phyloP scores from a whole-genome alignment of 768 basidiomycete species.

The Mycena crocata region DNA sequence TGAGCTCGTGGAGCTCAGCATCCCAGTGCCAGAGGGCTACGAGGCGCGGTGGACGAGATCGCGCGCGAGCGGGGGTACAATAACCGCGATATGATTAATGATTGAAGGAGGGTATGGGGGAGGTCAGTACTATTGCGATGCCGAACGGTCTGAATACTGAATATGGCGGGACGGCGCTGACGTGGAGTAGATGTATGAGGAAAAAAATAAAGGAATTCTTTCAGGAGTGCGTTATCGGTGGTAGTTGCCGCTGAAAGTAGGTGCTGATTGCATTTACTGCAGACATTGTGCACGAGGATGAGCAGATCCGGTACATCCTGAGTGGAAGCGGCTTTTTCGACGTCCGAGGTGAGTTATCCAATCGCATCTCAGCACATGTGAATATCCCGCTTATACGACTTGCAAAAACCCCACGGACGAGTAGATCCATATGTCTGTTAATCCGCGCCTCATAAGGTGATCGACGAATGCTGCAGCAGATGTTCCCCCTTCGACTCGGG shows the following conservation, averaged over 20 bases:
- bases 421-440: too few species aligned
- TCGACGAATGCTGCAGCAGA: too few species aligned
- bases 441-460: too few species aligned
- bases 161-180: background rate
- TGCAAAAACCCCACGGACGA: too few species aligned
- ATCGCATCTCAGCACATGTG: too few species aligned
- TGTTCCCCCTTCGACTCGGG: too few species aligned
- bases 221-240: constrained; percentile 67
- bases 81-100: constrained; percentile 84
- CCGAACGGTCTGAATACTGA: too few species aligned
- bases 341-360: constrained; percentile 75
- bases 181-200: constrained; percentile 68
- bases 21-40: constrained; percentile 73
- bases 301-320: constrained; percentile 92
- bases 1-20: constrained; percentile 75
- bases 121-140: constrained; percentile 37
- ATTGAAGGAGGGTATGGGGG: constrained; percentile 86
- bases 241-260: background rate
- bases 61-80: constrained; percentile 82
- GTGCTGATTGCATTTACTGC: background rate
- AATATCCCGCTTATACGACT: too few species aligned
- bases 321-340: constrained; percentile 94
- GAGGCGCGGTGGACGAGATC: constrained; percentile 67
- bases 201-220: constrained; percentile 87
- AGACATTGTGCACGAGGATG: constrained; percentile 97